These are phyloP conservation scores for Ploettnerulaceae sp. DNA, from an alignment of 2,329 filamentous ascomycete genomes.

Conservation along the genomic window DNA sequence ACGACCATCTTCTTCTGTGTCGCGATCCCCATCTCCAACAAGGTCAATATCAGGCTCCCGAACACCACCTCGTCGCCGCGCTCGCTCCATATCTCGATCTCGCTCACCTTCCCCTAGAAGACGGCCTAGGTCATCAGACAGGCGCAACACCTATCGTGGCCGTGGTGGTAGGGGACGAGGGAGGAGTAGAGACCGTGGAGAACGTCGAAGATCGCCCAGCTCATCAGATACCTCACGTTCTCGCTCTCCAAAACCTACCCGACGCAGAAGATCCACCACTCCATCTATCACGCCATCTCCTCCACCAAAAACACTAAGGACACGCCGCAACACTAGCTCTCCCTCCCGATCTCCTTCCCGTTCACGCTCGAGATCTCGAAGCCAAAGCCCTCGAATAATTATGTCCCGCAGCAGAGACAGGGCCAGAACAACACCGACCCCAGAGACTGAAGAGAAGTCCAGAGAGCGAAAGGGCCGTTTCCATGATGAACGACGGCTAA, in stretches of 20 bases:
- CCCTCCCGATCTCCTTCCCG: conserved; percentile 27
- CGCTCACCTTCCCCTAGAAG: conserved; percentile 32
- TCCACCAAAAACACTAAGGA: conserved; percentile 27
- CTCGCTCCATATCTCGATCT: conserved; percentile 29
- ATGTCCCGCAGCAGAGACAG: conserved; percentile 20
- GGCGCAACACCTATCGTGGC: conserved; percentile 28
- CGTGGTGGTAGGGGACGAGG: conserved; percentile 28
- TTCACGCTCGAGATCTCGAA: conserved; percentile 26
- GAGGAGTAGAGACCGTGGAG: conserved; percentile 32
- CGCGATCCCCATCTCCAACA: conserved; percentile 29
- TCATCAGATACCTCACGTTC: conserved; percentile 25
- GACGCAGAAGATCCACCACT: conserved; percentile 32
- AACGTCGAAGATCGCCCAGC: conserved; percentile 30
- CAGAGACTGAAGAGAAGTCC: conserved; percentile 22
- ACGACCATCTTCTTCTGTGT: conserved; percentile 30
- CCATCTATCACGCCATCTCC: conserved; percentile 30
- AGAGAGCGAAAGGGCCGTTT: conserved; percentile 27
- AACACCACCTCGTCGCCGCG: conserved; percentile 24
- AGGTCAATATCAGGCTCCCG: conserved; percentile 30
- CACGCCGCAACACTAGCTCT: conserved; percentile 32
- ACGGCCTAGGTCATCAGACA: conserved; percentile 31
- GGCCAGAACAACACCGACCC: conserved; percentile 21
- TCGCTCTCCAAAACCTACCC: conserved; percentile 27
- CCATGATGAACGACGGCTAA: conserved; percentile 33
- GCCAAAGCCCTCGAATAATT: conserved; percentile 24